Base-by-base conservation (phyloP, 2,329 filamentous ascomycete species). In the Chlorencoelia australis region DNA sequence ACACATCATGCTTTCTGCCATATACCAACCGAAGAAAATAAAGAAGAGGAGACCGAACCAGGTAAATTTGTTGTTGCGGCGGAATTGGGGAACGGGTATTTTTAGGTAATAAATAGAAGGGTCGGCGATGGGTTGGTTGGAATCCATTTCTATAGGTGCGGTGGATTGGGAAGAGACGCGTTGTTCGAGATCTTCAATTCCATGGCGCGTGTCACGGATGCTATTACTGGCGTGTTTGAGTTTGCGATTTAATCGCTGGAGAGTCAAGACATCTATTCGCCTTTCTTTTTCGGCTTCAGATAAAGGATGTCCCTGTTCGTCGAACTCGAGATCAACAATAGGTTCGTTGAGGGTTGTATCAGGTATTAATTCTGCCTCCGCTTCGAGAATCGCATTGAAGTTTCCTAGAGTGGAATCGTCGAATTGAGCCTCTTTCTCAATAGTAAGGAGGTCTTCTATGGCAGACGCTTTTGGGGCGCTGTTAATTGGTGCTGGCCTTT, bases 111-210 rank as follows among this genome's bases (percentile, higher is more conserved):
- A 24, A 5, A 30, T 39, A n/a, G 18, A 28, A 13, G 30, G 17
- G n/a, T 30, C 40, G 17, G 19, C 11, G n/a, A 15, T 10, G 37
- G 32, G n/a, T n/a, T n/a, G n/a, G n/a, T n/a, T n/a, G n/a, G n/a
- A n/a, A 5, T 14, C 20, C n/a, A 37, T 15, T 32, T 32, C 35
- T 37, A 25, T 32, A 4, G 18, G 17, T 3, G 29, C 30, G 13
- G 17, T 25, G 6, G 17, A 15, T 3, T 52, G 51, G 27, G 65
- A 61, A 13, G 62, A 60, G 13, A 77, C 63, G 39, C 66, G 63
- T 42, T 66, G 63, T 49, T 75, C 69, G 5, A 78, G 59, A 7
- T 70, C 63, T 49, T 74, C 70, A 33, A 79, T 77, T 8, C 73
- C 73, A 35, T 67, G 63, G 45, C 70, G 73, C 14, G 70, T 69